phyloP scores from a whole-genome alignment of 768 basidiomycete species.

The Termitomyces sp. region DNA sequence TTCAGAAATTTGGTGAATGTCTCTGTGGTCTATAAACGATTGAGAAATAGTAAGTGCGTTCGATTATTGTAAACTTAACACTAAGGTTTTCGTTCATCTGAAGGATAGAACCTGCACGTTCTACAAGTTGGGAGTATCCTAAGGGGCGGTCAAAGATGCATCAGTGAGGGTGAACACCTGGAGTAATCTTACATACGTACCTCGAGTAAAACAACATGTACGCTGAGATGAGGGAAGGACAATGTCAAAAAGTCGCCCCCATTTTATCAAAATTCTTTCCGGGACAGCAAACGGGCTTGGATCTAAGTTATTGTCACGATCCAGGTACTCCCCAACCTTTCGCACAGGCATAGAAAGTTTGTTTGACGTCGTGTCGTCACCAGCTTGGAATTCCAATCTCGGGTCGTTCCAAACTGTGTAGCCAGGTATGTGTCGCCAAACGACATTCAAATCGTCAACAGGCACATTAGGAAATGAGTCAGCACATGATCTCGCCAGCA shows the following conservation, averaged over 20 bases:
- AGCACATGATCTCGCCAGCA: constrained; percentile 56
- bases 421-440: constrained; percentile 56
- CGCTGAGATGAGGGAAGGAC: constrained; percentile 56
- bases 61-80: constrained; percentile 30
- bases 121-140: constrained; percentile 77
- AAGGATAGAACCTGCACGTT: constrained; percentile 72
- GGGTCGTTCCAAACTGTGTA: constrained; percentile 34
- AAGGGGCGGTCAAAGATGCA: background rate
- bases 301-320: constrained; percentile 16
- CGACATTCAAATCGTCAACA: constrained; percentile 10
- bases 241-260: constrained; percentile 80
- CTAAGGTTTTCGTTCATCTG: constrained; percentile 66
- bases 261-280: constrained; percentile 61
- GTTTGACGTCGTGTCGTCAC: background rate
- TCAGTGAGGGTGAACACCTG: background rate
- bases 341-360: constrained; percentile 2
- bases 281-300: constrained; percentile 38
- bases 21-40: constrained; percentile 44
- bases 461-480: constrained; percentile 28
- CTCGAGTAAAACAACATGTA: constrained; percentile 80
- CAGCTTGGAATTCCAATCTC: constrained; percentile 14
- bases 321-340: constrained; percentile 37
- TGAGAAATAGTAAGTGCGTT: background rate
- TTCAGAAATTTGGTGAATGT: constrained; percentile 53
- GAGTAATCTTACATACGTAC: constrained; percentile 31